phyloP scores from a whole-genome alignment of 345 rosid genomes.

The Dipteronia sinensis region DNA sequence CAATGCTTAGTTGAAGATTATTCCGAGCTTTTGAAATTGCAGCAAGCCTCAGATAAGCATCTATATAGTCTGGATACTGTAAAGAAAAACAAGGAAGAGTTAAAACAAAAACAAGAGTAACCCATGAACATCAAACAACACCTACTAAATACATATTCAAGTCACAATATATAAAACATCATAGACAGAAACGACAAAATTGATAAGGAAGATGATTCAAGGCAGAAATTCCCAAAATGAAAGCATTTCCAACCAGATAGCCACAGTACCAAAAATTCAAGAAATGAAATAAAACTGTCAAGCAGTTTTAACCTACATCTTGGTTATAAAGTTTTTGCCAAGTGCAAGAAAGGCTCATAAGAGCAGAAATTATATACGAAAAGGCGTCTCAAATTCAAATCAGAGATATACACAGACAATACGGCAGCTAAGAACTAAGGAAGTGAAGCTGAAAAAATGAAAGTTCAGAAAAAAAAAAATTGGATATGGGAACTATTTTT shows the following conservation, averaged over 20 bases:
- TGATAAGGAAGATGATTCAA: not conserved
- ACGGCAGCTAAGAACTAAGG: not conserved
- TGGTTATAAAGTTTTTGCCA: not conserved
- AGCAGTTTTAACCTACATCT: not conserved
- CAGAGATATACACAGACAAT: not conserved
- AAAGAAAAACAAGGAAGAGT: constrained; percentile 25
- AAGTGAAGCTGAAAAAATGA: not conserved
- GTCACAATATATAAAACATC: not conserved
- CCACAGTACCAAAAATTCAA: not conserved
- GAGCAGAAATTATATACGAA: not conserved
- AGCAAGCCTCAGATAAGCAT: constrained; percentile 95
- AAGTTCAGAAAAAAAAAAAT: not conserved
- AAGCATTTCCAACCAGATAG: not conserved
- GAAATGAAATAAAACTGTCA: not conserved
- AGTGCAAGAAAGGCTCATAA: constrained; percentile 2
- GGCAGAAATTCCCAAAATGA: not conserved
- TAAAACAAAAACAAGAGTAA: constrained; percentile 16
- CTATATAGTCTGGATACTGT: constrained; percentile 90
- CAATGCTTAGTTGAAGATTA: constrained; percentile 90
- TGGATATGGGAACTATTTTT: too few species aligned
- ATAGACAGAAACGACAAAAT: not conserved
- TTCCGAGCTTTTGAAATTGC: constrained; percentile 86
- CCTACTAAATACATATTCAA: not conserved
- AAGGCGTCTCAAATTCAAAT: not conserved
- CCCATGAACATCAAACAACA: not conserved